These are phyloP conservation scores for Apiospora aurea DNA, from an alignment of 2,329 filamentous ascomycete species.

Conservation along the genomic window DNA sequence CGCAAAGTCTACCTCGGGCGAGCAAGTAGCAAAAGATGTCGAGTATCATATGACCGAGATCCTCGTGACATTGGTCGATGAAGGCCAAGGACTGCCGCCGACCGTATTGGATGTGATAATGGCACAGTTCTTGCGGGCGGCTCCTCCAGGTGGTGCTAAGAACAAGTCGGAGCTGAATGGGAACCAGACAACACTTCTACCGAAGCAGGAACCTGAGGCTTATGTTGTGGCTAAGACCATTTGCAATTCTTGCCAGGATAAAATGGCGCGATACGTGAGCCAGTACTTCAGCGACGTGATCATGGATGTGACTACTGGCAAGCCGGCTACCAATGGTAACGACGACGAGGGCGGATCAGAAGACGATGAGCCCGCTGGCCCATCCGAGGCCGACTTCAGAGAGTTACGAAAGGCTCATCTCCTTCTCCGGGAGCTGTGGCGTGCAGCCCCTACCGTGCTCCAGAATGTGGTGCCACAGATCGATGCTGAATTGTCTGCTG, in stretches of 20 bases:
- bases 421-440: slow-evolving; percentile 91
- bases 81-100: slow-evolving; percentile 77
- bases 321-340: slow-evolving; percentile 62
- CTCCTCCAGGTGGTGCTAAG: slow-evolving; percentile 70
- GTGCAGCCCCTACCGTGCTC: slow-evolving; percentile 85
- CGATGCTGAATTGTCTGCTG: slow-evolving; percentile 88
- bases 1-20: slow-evolving; percentile 75
- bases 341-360: slow-evolving; percentile 69
- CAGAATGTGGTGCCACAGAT: slow-evolving; percentile 94
- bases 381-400: slow-evolving; percentile 83
- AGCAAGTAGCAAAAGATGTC: slow-evolving; percentile 89
- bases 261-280: slow-evolving; percentile 93
- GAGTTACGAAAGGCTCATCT: slow-evolving; percentile 90
- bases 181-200: slow-evolving; percentile 81
- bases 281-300: slow-evolving; percentile 98
- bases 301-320: slow-evolving; percentile 73
- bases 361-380: slow-evolving; percentile 64
- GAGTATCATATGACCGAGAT: slow-evolving; percentile 91
- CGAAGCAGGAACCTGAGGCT: slow-evolving; percentile 87
- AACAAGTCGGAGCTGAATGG: slow-evolving; percentile 69
- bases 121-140: slow-evolving; percentile 91
- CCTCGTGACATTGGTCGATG: slow-evolving; percentile 85
- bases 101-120: slow-evolving; percentile 92
- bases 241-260: slow-evolving; percentile 87
- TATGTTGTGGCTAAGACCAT: slow-evolving; percentile 97